These are phyloP conservation scores for Puccinia coronata DNA, from an alignment of 1,284 basidiomycete genomes.

Conservation along the genomic window DNA sequence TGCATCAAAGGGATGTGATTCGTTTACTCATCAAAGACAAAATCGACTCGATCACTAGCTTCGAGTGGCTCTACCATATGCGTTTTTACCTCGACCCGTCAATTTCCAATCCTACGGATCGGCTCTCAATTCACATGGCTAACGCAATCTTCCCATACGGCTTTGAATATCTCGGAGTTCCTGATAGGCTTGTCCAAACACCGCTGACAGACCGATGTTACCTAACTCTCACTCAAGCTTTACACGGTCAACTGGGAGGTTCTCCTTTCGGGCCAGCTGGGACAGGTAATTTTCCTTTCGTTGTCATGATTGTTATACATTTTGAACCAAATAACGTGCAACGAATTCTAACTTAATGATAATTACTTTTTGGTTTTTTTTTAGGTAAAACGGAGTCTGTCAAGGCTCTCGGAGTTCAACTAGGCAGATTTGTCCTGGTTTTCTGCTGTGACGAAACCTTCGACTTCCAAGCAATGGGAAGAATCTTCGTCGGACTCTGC, in stretches of 20 bases:
- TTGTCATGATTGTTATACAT: neutral
- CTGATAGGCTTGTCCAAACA: slow-evolving; percentile 95
- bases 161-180: slow-evolving; percentile 97
- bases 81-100: slow-evolving; percentile 85
- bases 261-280: slow-evolving; percentile 98
- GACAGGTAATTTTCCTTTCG: slow-evolving; percentile 67
- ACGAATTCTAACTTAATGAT: neutral
- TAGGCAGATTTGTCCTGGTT: slow-evolving; percentile 95
- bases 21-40: slow-evolving; percentile 73
- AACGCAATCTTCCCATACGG: slow-evolving; percentile 95
- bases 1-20: slow-evolving; percentile 94
- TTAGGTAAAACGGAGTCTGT: slow-evolving; percentile 98
- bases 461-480: slow-evolving; percentile 99
- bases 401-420: slow-evolving; percentile 94
- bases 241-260: slow-evolving; percentile 91
- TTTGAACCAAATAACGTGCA: neutral
- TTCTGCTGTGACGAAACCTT: slow-evolving; percentile 99
- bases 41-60: slow-evolving; percentile 74
- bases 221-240: slow-evolving; percentile 91
- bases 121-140: slow-evolving; percentile 77
- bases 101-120: slow-evolving; percentile 73
- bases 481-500: slow-evolving; percentile 96
- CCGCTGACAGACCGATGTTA: slow-evolving; percentile 98
- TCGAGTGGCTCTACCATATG: slow-evolving; percentile 98
- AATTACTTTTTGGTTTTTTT: slow-evolving; percentile 22